Base-by-base conservation (phyloP, 306 rosid genomes). In the Castanopsis chinensis region DNA sequence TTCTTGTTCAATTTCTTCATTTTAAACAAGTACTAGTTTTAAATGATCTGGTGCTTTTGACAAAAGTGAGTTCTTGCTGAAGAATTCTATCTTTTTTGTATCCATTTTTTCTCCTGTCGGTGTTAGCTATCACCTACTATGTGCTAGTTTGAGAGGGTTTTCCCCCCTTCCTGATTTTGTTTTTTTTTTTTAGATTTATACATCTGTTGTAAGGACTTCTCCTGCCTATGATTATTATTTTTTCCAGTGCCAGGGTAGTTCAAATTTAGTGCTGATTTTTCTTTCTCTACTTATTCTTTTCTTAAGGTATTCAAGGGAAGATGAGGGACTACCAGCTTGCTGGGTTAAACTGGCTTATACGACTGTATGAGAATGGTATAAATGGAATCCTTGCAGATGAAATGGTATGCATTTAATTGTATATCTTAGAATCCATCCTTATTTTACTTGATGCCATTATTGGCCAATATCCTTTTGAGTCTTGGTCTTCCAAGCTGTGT, bases 271-370 rank as follows among this genome's bases (percentile, higher is more conserved):
- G 18, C 25, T 84, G 59, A 10, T 79, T 77, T 19, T 55, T 25
- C 15, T 68, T 19, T 35, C 25, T 15, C n/a, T 43, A 23, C 28
- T 15, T 69, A 65, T 76, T 52, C 32, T 57, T 69, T 73, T 75
- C 58, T 73, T 74, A 79, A 95, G 99, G 99, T 76, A 92, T 95
- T 75, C 99, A 95, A 78, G 99, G 99, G 54, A 95, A 95, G 86
- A 88, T 95, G 97, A 93, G 99, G 84, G 99, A 95, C 84, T 95
- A 95, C 86, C 99, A 95, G 83, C 97, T 95, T 80, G 99, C 99
- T 58, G 99, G 99, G 43, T 80, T 95, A 64, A 95, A 95, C 74
- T 95, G 99, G 99, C 97, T 95, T 37, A 95, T 95, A 65, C 89
- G 99, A 43, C 84, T 95, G 70, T 95, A 95, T 76, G 99, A 95